Evolutionary conservation across 192 early-diverging fungal species (phyloP).

Genomic region (Ambispora gerdemannii): DNA sequence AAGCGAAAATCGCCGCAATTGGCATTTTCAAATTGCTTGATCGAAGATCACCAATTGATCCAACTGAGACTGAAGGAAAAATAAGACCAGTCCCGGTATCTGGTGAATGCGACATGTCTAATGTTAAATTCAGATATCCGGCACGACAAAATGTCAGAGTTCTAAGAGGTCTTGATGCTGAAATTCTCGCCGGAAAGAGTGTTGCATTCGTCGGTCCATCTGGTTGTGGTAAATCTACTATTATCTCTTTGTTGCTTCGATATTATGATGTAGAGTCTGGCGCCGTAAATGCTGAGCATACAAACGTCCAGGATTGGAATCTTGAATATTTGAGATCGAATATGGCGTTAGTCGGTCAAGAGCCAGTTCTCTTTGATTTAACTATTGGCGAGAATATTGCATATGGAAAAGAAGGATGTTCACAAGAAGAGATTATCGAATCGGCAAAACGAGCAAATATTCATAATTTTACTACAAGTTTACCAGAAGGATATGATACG

Average conservation of each 20-base stretch:
- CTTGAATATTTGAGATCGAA: constrained; percentile 64
- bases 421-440: constrained; percentile 57
- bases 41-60: constrained; percentile 67
- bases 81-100: constrained; percentile 30
- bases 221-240: constrained; percentile 83
- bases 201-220: constrained; percentile 85
- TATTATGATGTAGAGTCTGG: constrained; percentile 77
- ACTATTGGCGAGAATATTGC: constrained; percentile 86
- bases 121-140: constrained; percentile 63
- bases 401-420: constrained; percentile 53
- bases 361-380: constrained; percentile 88
- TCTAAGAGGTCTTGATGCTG: constrained; percentile 53
- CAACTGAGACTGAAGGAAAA: constrained; percentile 42
- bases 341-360: constrained; percentile 89
- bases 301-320: constrained; percentile 60
- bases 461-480: constrained; percentile 50
- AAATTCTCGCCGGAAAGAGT: constrained; percentile 59
- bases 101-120: constrained; percentile 41
- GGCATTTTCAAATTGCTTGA: constrained; percentile 69
- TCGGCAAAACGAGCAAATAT: constrained; percentile 61
- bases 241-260: constrained; percentile 64
- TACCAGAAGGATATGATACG: constrained; percentile 64
- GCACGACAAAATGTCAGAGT: constrained; percentile 58
- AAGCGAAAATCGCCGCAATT: constrained; percentile 77
- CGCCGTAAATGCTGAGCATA: constrained; percentile 54